These are phyloP conservation scores for Perilla frutescens DNA, from an alignment of 257 asterid species.

Conservation along the genomic window DNA sequence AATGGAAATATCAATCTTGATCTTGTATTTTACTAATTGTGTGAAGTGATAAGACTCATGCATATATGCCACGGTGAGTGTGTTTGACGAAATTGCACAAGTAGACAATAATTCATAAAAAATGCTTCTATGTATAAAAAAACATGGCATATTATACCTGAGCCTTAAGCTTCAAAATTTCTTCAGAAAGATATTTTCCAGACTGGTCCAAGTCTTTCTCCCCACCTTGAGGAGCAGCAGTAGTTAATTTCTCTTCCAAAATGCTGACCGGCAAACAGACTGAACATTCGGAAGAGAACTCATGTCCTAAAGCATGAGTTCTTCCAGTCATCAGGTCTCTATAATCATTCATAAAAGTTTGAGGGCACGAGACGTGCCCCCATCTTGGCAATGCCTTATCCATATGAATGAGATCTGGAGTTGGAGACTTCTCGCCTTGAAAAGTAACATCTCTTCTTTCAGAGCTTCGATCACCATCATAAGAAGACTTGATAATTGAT, in stretches of 20 bases:
- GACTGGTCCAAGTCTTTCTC: no score
- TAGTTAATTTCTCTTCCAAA: not conserved
- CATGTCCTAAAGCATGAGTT: not conserved
- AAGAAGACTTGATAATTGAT: not conserved
- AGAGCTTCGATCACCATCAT: constrained; percentile 26
- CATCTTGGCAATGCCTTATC: constrained; percentile 30
- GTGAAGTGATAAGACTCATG: no score
- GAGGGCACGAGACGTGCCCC: constrained; percentile 37
- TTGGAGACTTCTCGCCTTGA: not conserved
- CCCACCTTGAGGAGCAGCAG: not conserved
- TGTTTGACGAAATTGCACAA: no score
- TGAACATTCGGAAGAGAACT: not conserved
- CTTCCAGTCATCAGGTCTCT: not conserved
- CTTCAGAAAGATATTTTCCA: constrained; percentile 6
- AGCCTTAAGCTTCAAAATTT: constrained; percentile 28
- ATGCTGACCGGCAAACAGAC: not conserved
- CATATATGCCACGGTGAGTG: no score
- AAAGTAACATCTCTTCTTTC: constrained; percentile 16
- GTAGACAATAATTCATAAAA: not conserved
- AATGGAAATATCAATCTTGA: no score
- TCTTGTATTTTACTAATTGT: no score
- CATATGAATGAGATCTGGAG: not conserved
- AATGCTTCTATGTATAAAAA: not conserved
- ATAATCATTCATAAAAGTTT: not conserved
- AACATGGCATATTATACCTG: constrained; percentile 17